phyloP scores from a whole-genome alignment of 345 rosid genomes.

The Ceriops tagal region DNA sequence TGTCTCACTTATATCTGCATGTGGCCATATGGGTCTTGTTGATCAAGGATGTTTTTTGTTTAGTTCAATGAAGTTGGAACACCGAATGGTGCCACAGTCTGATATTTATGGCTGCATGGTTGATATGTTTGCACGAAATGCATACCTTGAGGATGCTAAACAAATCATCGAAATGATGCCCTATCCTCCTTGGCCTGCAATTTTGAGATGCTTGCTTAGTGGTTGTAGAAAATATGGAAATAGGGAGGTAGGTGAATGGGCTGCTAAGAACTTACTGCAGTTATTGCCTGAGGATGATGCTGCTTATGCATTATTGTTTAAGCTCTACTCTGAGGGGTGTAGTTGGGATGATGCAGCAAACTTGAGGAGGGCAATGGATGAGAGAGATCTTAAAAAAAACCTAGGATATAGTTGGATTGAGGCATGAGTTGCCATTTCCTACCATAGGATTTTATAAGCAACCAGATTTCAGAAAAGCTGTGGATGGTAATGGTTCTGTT shows the following conservation, averaged over 20 bases:
- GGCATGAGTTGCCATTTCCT: background rate
- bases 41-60: constrained; percentile 34
- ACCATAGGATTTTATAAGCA: background rate
- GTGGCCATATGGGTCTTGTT: constrained; percentile 37
- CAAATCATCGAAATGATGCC: constrained; percentile 36
- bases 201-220: constrained; percentile 43
- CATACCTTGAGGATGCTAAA: constrained; percentile 34
- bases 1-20: constrained; percentile 41
- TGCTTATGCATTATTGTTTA: constrained; percentile 25
- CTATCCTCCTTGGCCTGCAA: constrained; percentile 33
- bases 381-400: constrained; percentile 18
- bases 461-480: background rate
- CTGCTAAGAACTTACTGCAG: constrained; percentile 28
- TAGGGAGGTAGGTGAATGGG: constrained; percentile 38
- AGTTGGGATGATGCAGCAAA: constrained; percentile 40
- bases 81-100: constrained; percentile 36
- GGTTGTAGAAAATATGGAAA: constrained; percentile 41
- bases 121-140: constrained; percentile 42
- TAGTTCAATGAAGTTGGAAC: constrained; percentile 28
- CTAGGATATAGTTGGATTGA: constrained; percentile 38
- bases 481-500: background rate
- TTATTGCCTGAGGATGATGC: constrained; percentile 38
- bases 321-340: constrained; percentile 33
- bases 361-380: constrained; percentile 14
- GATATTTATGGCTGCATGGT: constrained; percentile 40